phyloP scores from a whole-genome alignment of 352 stramenopile genomes.

The Pythium chondricola region DNA sequence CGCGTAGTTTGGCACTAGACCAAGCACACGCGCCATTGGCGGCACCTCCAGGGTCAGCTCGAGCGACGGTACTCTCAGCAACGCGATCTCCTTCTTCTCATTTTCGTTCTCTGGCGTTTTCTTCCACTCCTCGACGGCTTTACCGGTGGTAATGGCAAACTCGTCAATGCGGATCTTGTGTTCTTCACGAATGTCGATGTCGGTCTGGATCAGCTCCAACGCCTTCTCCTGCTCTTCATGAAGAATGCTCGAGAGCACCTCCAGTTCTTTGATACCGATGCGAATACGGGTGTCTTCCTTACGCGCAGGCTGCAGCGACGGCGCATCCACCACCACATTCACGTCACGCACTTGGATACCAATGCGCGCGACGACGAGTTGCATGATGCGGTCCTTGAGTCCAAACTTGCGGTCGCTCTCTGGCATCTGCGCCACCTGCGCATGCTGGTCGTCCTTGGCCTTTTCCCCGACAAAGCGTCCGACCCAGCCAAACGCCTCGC shows the following conservation, averaged over 20 bases:
- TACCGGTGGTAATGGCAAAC: constrained; percentile 7
- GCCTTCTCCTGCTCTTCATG: constrained; percentile 20
- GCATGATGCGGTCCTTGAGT: constrained; percentile 26
- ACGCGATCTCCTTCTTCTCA: constrained; percentile 11
- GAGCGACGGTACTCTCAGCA: constrained; percentile 15
- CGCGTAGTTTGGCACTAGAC: constrained; percentile 21
- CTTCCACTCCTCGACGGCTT: constrained; percentile 17
- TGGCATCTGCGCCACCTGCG: constrained; percentile 8
- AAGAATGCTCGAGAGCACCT: constrained; percentile 13
- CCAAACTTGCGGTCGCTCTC: constrained; percentile 11
- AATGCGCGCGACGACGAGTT: constrained; percentile 23
- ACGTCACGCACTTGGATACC: constrained; percentile 19
- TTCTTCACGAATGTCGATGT: constrained; percentile 17
- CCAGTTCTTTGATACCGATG: constrained; percentile 12
- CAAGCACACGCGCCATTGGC: constrained; percentile 19
- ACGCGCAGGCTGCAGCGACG: background rate
- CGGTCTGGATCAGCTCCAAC: constrained; percentile 16
- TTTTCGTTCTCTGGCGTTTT: constrained; percentile 2
- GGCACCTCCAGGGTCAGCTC: constrained; percentile 22
- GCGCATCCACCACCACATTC: constrained; percentile 12
- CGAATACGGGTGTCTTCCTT: constrained; percentile 11
- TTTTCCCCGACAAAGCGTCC: constrained; percentile 17
- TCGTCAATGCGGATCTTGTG: constrained; percentile 21
- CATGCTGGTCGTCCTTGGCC: constrained; percentile 14
- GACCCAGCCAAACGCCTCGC: constrained; percentile 14